Conservation (phyloP, 2,329 filamentous ascomycete genomes). For the Fusarium pininemorale region DNA sequence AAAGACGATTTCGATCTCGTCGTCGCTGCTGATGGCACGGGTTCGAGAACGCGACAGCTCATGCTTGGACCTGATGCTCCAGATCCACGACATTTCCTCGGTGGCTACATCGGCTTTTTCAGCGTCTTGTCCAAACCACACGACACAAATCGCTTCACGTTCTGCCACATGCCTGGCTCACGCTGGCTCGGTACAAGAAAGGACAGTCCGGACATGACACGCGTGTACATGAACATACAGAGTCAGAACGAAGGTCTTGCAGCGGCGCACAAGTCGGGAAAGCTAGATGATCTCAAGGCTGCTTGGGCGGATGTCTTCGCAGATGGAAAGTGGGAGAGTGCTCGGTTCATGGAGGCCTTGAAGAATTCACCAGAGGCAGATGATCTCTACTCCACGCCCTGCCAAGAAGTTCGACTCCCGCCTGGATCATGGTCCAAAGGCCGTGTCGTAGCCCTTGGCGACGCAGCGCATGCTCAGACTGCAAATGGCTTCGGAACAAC, state of each 20-base stretch:
- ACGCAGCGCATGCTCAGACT: constrained; percentile 10
- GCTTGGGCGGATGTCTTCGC: neutral
- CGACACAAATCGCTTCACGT: neutral
- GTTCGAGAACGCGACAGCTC: constrained; percentile 9
- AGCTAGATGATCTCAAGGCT: neutral
- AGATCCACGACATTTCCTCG: constrained; percentile 13
- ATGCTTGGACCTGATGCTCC: constrained; percentile 23
- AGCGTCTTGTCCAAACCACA: neutral
- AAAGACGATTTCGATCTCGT: constrained; percentile 15
- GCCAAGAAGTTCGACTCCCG: neutral
- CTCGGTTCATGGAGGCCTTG: neutral
- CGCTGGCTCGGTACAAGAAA: constrained; percentile 2
- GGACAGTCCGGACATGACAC: neutral
- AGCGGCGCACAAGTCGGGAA: constrained; percentile 7
- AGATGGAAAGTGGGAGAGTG: neutral
- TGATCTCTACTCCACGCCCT: constrained; percentile 8
- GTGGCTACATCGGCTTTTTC: constrained; percentile 31
- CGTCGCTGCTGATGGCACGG: constrained; percentile 11
- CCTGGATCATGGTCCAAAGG: constrained; percentile 10
- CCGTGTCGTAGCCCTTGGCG: constrained; percentile 4
- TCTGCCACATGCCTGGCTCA: neutral
- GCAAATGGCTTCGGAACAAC: constrained; percentile 13
- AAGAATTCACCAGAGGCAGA: constrained; percentile 2
- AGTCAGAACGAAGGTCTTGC: neutral
- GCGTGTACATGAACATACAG: neutral